Percentiles rank a stretch among this genome's conserved stretches.
Evolutionary conservation across 1,284 basidiomycete species (phyloP).

Genomic region (Agroathelia rolfsii): DNA sequence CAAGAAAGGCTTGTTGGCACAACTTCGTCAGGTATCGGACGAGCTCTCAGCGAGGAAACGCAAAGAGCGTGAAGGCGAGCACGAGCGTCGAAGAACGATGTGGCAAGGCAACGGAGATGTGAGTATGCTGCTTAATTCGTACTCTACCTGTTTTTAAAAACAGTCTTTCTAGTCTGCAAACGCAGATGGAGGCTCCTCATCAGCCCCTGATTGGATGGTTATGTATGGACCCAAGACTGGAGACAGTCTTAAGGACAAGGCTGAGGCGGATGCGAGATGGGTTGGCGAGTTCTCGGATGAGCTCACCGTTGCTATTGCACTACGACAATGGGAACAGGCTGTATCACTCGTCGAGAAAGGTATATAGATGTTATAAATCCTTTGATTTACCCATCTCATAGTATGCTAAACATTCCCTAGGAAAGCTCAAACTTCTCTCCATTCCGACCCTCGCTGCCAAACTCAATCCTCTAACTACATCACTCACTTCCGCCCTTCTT

Average conservation of each 20-base stretch:
- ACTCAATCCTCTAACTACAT: slow-evolving; percentile 58
- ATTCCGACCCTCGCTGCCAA: slow-evolving; percentile 48
- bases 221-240: slow-evolving; percentile 41
- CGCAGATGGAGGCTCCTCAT: slow-evolving; percentile 29
- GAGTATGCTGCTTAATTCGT: slow-evolving; percentile 17
- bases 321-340: slow-evolving; percentile 84
- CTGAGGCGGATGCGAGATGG: slow-evolving; percentile 74
- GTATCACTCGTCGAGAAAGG: slow-evolving; percentile 80
- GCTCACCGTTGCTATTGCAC: slow-evolving; percentile 83
- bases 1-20: slow-evolving; percentile 78
- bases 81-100: slow-evolving; percentile 76
- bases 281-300: slow-evolving; percentile 88
- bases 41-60: slow-evolving; percentile 81
- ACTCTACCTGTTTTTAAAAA: background rate
- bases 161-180: slow-evolving; percentile 6
- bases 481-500: slow-evolving; percentile 66
- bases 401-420: slow-evolving; percentile 27
- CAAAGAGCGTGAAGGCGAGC: slow-evolving; percentile 87
- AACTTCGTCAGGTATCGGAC: slow-evolving; percentile 88
- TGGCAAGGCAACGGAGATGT: slow-evolving; percentile 56
- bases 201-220: slow-evolving; percentile 64
- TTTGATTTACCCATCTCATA: background rate
- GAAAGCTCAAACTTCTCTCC: slow-evolving; percentile 49
- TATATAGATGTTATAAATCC: slow-evolving; percentile 15
- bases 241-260: slow-evolving; percentile 54